Conservation (phyloP, 2,329 filamentous ascomycete genomes). For the Fusarium haematococcum region DNA sequence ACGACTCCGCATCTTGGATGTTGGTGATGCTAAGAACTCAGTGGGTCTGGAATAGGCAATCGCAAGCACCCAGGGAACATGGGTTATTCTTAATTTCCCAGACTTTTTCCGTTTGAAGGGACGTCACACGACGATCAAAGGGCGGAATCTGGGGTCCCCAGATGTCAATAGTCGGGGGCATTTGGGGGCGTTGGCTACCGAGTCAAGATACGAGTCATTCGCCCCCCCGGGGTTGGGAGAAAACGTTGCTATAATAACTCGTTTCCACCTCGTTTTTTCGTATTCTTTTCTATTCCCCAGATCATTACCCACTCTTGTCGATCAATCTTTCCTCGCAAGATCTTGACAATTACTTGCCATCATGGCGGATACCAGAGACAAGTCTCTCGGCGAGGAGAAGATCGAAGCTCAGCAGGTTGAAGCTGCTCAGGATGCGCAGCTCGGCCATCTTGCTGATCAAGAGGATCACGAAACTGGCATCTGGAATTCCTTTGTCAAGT, state of each 20-base stretch:
- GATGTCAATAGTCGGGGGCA: neutral
- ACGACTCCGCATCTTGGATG: neutral
- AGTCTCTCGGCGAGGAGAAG: neutral
- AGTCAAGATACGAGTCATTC: neutral
- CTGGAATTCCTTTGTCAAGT: constrained; percentile 10
- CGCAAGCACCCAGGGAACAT: neutral
- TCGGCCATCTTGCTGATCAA: constrained; percentile 19
- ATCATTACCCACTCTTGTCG: neutral
- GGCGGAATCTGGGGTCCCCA: constrained; percentile 3
- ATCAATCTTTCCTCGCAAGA: neutral
- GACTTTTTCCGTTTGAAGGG: neutral
- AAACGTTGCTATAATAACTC: neutral
- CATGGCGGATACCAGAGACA: neutral
- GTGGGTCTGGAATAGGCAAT: neutral
- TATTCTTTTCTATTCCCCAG: neutral
- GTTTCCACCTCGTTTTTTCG: neutral
- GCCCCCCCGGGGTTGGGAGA: neutral
- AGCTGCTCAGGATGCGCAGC: constrained; percentile 10
- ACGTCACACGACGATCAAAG: neutral
- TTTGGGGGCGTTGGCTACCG: neutral
- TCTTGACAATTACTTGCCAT: neutral
- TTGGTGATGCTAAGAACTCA: neutral
- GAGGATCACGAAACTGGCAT: constrained; percentile 27
- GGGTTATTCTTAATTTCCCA: neutral
- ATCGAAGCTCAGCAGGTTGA: constrained; percentile 10